A percentile compares a stretch with the other conserved stretches of the same genome.
Conservation (phyloP, 371 early-diverging fungal genomes). For the Rhizomucor miehei region DNA sequence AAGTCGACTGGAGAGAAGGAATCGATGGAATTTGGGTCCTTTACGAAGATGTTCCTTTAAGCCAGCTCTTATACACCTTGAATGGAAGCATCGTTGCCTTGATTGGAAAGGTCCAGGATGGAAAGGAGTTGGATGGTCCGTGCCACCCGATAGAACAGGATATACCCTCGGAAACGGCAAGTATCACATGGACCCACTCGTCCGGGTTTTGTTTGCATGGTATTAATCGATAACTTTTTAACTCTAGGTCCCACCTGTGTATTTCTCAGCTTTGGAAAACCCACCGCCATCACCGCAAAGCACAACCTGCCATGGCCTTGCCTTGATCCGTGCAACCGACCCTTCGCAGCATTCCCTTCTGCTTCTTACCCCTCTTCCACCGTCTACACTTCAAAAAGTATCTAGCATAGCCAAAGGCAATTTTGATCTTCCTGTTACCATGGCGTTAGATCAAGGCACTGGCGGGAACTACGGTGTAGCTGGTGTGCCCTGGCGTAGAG, state of each 20-base stretch:
- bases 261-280: conserved; percentile 48
- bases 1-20: conserved; percentile 56
- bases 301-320: conserved; percentile 69
- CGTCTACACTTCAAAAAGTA: conserved; percentile 44
- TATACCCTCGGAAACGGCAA: not conserved
- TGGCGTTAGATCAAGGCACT: conserved; percentile 37
- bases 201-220: not conserved
- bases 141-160: not conserved
- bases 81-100: conserved; percentile 76
- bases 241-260: conserved; percentile 40
- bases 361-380: conserved; percentile 64
- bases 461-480: conserved; percentile 42
- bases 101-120: conserved; percentile 32
- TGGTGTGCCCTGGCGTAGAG: conserved; percentile 47
- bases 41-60: conserved; percentile 61
- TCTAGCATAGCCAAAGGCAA: conserved; percentile 63
- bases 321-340: conserved; percentile 73
- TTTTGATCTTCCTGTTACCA: conserved; percentile 45
- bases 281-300: conserved; percentile 48
- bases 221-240: not conserved
- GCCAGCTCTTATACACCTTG: conserved; percentile 71
- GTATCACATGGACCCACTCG: not conserved
- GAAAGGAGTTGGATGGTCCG: not conserved
- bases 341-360: conserved; percentile 52
- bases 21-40: conserved; percentile 56